Evolutionary conservation across 208 protist genomes (phyloP).

Genomic region (Trypanosoma cruzi): DNA sequence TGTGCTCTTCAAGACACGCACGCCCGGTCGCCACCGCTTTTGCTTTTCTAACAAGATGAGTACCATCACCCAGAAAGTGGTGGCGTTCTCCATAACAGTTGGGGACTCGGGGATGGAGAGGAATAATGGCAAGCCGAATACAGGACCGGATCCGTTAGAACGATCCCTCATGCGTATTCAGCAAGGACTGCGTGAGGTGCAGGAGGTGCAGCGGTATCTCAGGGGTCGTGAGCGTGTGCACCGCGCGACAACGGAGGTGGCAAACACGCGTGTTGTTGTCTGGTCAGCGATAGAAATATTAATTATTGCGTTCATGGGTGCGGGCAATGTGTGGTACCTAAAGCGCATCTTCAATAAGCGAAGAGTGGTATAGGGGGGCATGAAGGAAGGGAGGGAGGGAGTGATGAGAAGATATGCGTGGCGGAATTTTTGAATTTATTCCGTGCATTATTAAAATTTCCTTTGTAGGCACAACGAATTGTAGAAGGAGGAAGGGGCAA

Average conservation of each 20-base stretch:
- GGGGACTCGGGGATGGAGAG: constrained; percentile 21
- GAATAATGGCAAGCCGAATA: neutral
- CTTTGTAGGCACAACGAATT: too few relatives aligned
- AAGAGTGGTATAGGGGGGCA: constrained; percentile 61
- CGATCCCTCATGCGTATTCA: constrained; percentile 61
- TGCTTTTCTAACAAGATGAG: constrained; percentile 93
- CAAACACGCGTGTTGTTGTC: constrained; percentile 82
- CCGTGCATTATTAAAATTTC: too few relatives aligned
- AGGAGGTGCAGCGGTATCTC: constrained; percentile 77
- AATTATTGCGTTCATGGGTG: constrained; percentile 63
- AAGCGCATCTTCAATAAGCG: constrained; percentile 72
- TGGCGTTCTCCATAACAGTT: constrained; percentile 73
- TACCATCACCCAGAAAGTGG: constrained; percentile 76
- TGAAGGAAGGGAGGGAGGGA: neutral
- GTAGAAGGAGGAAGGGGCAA: neutral
- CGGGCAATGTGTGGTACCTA: constrained; percentile 82
- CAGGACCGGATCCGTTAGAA: constrained; percentile 48
- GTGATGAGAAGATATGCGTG: neutral
- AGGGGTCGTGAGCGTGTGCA: constrained; percentile 65
- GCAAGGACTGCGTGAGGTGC: constrained; percentile 71
- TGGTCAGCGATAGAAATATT: constrained; percentile 79
- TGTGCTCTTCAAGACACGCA: constrained; percentile 78
- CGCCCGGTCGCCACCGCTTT: constrained; percentile 64
- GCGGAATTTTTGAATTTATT: constrained; percentile 2
- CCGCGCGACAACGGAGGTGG: constrained; percentile 78